Percentiles rank a stretch among this genome's conserved stretches.
These are phyloP conservation scores for Fusarium mexicanum DNA, from an alignment of 2,329 filamentous ascomycete genomes.

Conservation along the genomic window DNA sequence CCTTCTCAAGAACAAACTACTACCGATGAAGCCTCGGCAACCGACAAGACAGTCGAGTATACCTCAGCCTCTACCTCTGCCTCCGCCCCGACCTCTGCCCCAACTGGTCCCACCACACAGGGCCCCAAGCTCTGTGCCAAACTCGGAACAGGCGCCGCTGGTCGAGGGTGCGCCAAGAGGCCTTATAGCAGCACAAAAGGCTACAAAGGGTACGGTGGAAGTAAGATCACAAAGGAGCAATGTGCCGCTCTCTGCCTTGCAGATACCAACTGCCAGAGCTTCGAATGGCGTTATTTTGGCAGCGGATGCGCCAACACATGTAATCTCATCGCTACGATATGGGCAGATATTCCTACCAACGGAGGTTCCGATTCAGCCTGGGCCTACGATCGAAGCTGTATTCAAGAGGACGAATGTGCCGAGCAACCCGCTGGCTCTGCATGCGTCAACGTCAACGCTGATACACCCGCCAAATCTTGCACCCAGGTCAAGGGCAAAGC, in stretches of 20 bases:
- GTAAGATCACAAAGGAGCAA: constrained; percentile 27
- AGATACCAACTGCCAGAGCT: constrained; percentile 29
- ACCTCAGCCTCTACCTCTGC: background rate
- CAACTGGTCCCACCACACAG: background rate
- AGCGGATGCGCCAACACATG: constrained; percentile 30
- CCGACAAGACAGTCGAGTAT: background rate
- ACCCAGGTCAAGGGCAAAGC: constrained; percentile 14
- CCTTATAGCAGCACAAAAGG: constrained; percentile 30
- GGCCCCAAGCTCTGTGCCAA: constrained; percentile 28
- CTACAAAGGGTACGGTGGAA: constrained; percentile 25
- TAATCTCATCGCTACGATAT: constrained; percentile 8
- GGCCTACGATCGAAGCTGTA: constrained; percentile 34
- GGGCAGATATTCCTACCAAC: constrained; percentile 5
- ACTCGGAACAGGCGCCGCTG: constrained; percentile 14
- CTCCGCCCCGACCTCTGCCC: background rate
- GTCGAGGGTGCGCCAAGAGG: constrained; percentile 26
- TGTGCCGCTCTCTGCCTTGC: constrained; percentile 32
- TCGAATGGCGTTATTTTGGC: constrained; percentile 29
- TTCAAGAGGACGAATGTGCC: constrained; percentile 16
- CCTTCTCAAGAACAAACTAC: background rate
- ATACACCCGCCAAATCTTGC: constrained; percentile 28
- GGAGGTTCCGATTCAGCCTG: constrained; percentile 18
- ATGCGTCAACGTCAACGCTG: constrained; percentile 31
- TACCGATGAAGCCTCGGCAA: background rate
- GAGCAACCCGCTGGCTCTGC: constrained; percentile 10